These are phyloP conservation scores for Tetrahymena thermophila DNA, from an alignment of 73 alveolate genomes.

Conservation along the genomic window DNA sequence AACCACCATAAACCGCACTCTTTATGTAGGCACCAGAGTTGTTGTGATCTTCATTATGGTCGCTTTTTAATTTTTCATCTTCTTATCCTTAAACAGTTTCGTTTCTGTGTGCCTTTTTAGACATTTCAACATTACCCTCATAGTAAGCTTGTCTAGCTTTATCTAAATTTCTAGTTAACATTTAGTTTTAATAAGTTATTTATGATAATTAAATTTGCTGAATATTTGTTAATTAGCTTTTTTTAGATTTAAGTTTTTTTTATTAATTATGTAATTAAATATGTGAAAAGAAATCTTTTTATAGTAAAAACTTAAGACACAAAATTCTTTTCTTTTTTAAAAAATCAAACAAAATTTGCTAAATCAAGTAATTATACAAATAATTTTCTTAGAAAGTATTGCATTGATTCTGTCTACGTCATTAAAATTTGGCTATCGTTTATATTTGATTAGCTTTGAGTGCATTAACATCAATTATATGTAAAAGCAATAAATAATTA, in stretches of 20 bases:
- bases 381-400: background rate
- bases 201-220: background rate
- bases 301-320: background rate
- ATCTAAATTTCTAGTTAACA: conserved; percentile 2
- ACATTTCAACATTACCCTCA: conserved; percentile 10
- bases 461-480: background rate
- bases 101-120: conserved; percentile 10
- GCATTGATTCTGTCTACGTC: background rate
- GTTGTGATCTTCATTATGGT: conserved; percentile 23
- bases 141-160: conserved; percentile 32
- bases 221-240: background rate
- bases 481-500: no score
- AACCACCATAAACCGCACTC: conserved; percentile 45
- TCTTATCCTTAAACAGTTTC: background rate
- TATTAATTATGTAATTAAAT: background rate
- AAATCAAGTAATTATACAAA: background rate
- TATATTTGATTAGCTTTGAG: background rate
- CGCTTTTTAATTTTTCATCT: background rate
- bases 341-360: no score
- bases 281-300: background rate
- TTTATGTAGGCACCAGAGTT: conserved; percentile 30
- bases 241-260: background rate
- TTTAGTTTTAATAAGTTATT: background rate
- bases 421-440: background rate
- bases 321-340: background rate